phyloP scores from a whole-genome alignment of 257 asterid species.

The Solanum paucissectum region DNA sequence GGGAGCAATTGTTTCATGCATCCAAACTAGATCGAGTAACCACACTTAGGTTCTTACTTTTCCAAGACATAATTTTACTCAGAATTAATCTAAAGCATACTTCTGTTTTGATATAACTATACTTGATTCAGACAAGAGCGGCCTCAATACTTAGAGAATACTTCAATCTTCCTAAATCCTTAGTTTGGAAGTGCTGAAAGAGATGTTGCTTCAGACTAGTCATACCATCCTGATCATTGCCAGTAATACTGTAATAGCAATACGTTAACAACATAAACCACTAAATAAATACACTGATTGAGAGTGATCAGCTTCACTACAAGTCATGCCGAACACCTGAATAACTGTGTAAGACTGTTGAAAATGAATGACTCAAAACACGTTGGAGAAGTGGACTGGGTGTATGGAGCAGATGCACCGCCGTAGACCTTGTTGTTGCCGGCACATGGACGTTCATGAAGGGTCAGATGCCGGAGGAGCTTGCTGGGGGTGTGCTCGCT shows the following conservation, averaged over 20 bases:
- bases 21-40: not conserved
- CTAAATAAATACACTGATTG: not conserved
- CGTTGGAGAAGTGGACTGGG: not conserved
- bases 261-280: not conserved
- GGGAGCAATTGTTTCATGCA: not conserved
- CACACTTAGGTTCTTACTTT: not conserved
- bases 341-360: not conserved
- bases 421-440: not conserved
- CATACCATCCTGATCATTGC: not conserved
- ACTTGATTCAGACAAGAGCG: not conserved
- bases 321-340: not conserved
- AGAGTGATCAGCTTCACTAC: not conserved
- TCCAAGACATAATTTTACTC: not conserved
- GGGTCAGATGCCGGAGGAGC: not conserved
- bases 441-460: not conserved
- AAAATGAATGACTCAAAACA: not conserved
- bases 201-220: not conserved
- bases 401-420: not conserved
- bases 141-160: not conserved
- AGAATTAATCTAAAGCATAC: not conserved
- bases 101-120: not conserved
- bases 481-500: not conserved
- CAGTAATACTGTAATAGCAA: not conserved
- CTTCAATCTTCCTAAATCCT: not conserved
- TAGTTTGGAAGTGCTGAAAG: not conserved